Conservation (phyloP, 1,139 yeast genomes). For the Yamadazyma atmosphaerica region DNA sequence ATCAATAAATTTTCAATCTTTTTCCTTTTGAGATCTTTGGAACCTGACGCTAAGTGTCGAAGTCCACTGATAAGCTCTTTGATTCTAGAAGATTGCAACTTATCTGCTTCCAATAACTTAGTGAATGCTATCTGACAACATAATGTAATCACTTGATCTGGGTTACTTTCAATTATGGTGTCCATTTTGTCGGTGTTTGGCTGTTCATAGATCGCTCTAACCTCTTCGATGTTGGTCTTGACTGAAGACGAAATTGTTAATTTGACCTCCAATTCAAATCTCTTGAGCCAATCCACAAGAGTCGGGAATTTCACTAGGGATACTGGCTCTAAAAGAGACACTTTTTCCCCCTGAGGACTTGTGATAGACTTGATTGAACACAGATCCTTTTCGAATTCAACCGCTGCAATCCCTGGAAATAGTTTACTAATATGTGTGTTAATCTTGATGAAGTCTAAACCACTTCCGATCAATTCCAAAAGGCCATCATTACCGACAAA, state of each 20-base stretch:
- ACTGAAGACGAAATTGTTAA: slow-evolving; percentile 41
- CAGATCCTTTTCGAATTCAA: slow-evolving; percentile 40
- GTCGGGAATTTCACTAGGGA: slow-evolving; percentile 42
- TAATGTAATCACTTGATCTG: slow-evolving; percentile 61
- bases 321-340: slow-evolving; percentile 47
- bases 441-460: slow-evolving; percentile 47
- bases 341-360: slow-evolving; percentile 66
- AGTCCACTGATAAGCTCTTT: slow-evolving; percentile 3
- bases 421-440: slow-evolving; percentile 69
- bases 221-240: slow-evolving; percentile 8
- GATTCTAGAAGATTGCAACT: neutral
- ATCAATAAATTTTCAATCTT: slow-evolving; percentile 62
- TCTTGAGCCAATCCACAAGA: slow-evolving; percentile 64
- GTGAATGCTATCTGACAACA: slow-evolving; percentile 66
- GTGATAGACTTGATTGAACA: slow-evolving; percentile 46
- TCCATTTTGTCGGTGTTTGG: slow-evolving; percentile 7
- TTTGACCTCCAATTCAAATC: slow-evolving; percentile 56
- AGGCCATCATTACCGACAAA: slow-evolving; percentile 92
- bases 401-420: slow-evolving; percentile 62
- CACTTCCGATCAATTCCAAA: slow-evolving; percentile 75
- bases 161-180: slow-evolving; percentile 26
- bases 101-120: slow-evolving; percentile 27
- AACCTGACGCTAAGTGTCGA: slow-evolving; percentile 16
- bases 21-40: slow-evolving; percentile 35
- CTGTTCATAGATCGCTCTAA: slow-evolving; percentile 13